phyloP scores from a whole-genome alignment of 805 yeast species.

The Myxozyma sirexii region DNA sequence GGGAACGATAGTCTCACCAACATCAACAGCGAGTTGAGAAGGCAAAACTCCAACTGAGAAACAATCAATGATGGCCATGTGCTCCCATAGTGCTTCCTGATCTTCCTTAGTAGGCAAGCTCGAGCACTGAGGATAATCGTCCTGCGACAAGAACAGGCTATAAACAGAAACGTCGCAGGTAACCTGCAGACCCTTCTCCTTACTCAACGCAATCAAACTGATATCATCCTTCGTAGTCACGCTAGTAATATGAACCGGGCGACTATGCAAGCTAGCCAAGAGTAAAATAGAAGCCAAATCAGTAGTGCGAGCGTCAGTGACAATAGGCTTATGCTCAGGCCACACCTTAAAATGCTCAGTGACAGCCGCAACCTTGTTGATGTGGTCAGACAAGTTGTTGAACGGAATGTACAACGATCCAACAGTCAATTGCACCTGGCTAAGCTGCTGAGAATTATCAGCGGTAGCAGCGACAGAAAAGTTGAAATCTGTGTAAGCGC shows the following conservation, averaged over 20 bases:
- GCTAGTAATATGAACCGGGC: conserved; percentile 86
- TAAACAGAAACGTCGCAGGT: conserved; percentile 88
- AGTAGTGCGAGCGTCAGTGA: conserved; percentile 90
- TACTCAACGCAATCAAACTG: conserved; percentile 80
- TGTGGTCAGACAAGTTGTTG: conserved; percentile 60
- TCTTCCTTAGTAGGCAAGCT: conserved; percentile 81
- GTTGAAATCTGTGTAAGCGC: conserved; percentile 79
- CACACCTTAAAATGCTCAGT: conserved; percentile 79
- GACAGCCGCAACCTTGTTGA: conserved; percentile 71
- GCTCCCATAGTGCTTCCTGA: conserved; percentile 80
- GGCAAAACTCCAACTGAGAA: conserved; percentile 86
- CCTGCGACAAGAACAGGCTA: conserved; percentile 69
- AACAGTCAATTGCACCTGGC: conserved; percentile 64
- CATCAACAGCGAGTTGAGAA: conserved; percentile 65
- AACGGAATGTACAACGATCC: conserved; percentile 83
- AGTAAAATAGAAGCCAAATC: conserved; percentile 90
- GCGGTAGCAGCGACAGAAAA: conserved; percentile 83
- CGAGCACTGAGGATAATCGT: conserved; percentile 66
- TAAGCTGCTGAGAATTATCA: conserved; percentile 61
- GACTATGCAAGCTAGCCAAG: conserved; percentile 82
- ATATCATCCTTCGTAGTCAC: conserved; percentile 81
- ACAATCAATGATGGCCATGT: conserved; percentile 73
- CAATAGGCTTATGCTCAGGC: conserved; percentile 81
- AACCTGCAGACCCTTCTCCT: conserved; percentile 76
- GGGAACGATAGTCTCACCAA: conserved; percentile 61